Conservation (phyloP, 129 eudicot genomes). For the Saussurea involucrata region DNA sequence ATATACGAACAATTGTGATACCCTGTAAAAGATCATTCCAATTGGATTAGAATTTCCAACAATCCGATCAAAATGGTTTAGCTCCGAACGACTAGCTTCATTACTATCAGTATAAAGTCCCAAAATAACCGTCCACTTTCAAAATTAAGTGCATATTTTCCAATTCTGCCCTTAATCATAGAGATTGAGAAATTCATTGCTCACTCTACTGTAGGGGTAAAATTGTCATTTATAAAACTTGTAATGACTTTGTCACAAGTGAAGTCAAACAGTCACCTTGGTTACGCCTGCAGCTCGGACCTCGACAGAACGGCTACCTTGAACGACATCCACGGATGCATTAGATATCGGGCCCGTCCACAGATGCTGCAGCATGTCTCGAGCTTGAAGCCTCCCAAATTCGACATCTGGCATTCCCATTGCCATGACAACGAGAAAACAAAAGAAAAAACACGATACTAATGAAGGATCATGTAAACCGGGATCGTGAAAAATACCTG, state of each 20-base stretch:
- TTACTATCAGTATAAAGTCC: no score
- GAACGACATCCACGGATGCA: conserved; percentile 93
- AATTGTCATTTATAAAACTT: background rate
- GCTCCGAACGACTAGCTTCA: no score
- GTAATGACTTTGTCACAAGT: background rate
- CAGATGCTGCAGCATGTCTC: conserved; percentile 98
- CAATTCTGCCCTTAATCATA: no score
- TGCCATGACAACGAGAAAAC: conserved; percentile 16
- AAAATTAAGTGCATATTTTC: no score
- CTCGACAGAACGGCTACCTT: conserved; percentile 92
- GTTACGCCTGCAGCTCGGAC: conserved; percentile 98
- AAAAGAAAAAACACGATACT: conserved; percentile 6
- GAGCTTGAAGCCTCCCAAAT: conserved; percentile 92
- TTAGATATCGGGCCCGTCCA: conserved; percentile 98
- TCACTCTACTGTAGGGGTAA: background rate
- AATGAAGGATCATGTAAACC: background rate
- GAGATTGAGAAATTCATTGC: background rate
- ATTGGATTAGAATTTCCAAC: conserved; percentile 7
- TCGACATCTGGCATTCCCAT: conserved; percentile 58
- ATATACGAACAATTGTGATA: conserved; percentile 83
- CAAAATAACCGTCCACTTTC: no score
- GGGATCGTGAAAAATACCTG: conserved; percentile 52
- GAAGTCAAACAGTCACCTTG: conserved; percentile 52
- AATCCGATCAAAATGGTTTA: no score
- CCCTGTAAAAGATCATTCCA: conserved; percentile 45